These are phyloP conservation scores for Mycena chlorophos DNA, from an alignment of 768 basidiomycete species.

Conservation along the genomic window DNA sequence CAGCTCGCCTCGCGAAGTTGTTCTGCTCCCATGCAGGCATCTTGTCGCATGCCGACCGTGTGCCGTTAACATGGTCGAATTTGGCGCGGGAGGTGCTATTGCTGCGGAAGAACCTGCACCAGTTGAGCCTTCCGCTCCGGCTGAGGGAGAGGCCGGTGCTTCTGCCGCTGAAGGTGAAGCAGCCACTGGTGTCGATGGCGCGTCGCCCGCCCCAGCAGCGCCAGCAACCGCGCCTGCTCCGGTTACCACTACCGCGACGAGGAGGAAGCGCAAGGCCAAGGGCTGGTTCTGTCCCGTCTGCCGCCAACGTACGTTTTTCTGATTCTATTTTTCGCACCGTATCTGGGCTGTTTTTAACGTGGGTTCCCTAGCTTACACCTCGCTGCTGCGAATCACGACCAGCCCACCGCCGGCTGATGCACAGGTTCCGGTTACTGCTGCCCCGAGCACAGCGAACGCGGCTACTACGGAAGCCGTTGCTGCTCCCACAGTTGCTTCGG, in stretches of 20 bases:
- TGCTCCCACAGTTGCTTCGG: conserved; percentile 9
- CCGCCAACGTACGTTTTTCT: conserved; percentile 68
- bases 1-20: conserved; percentile 73
- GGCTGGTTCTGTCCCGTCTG: conserved; percentile 98
- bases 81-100: conserved; percentile 88
- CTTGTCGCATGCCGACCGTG: conserved; percentile 95
- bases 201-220: conserved; percentile 24
- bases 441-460: conserved; percentile 1
- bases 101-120: conserved; percentile 41
- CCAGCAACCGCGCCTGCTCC: conserved; percentile 10
- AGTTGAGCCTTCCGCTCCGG: conserved; percentile 21
- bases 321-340: conserved; percentile 3
- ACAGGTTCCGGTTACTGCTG: too few species aligned
- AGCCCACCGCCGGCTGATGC: conserved; percentile 47
- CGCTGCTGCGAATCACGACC: conserved; percentile 80
- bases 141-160: conserved; percentile 18
- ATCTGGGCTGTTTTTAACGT: too few species aligned
- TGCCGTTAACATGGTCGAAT: conserved; percentile 96
- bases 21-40: conserved; percentile 90
- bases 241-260: conserved; percentile 39
- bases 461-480: conserved; percentile 23
- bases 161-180: conserved; percentile 28
- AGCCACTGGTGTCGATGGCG: conserved; percentile 31
- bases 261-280: conserved; percentile 90
- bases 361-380: conserved; percentile 60